phyloP scores from a whole-genome alignment of 176 grass and related monocot genomes.

The Carex scoparia region DNA sequence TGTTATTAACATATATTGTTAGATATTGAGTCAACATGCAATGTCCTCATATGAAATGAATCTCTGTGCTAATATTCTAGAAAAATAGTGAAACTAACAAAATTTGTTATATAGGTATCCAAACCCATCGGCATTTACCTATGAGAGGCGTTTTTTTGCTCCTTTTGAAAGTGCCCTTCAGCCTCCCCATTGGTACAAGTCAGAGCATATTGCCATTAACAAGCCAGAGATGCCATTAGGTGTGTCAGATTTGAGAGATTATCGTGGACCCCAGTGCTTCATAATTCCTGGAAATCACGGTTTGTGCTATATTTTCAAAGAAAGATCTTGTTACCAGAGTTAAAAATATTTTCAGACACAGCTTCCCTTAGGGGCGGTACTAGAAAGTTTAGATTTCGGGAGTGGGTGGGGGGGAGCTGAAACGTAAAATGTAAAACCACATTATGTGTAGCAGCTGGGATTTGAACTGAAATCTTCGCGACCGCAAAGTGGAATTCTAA shows the following conservation, averaged over 20 bases:
- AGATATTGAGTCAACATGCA: background rate
- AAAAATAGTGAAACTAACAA: background rate
- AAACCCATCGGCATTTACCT: conserved; percentile 84
- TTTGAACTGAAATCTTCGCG: no score
- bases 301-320: conserved; percentile 25
- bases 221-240: conserved; percentile 81
- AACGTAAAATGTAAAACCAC: no score
- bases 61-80: background rate
- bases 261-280: conserved; percentile 87
- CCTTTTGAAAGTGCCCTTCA: conserved; percentile 94
- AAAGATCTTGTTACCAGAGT: background rate
- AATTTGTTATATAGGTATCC: conserved; percentile 53
- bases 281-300: conserved; percentile 97
- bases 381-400: no score
- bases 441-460: no score
- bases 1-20: background rate
- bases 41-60: background rate
- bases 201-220: conserved; percentile 90
- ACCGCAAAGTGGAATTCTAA: no score
- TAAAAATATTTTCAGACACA: background rate
- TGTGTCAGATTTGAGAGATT: conserved; percentile 59
- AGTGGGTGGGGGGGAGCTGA: no score
- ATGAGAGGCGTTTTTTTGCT: conserved; percentile 71
- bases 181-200: conserved; percentile 64
- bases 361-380: no score